A percentile compares a stretch with the other conserved stretches of the same genome.
phyloP scores from a whole-genome alignment of 208 protist genomes.

The Trypanosoma avium region DNA sequence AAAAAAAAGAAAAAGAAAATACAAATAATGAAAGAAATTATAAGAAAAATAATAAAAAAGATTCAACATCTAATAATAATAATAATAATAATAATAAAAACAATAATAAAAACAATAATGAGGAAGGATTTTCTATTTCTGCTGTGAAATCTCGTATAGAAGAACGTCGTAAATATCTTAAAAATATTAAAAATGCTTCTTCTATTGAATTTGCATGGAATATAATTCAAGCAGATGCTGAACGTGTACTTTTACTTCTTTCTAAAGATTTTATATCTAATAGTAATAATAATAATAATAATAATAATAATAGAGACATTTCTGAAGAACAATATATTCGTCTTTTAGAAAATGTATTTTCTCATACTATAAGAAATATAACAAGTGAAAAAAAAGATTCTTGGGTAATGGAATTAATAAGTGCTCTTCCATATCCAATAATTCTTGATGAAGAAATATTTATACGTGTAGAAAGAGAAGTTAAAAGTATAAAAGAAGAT shows the following conservation, averaged over 20 bases:
- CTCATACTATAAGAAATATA: conserved; percentile 26
- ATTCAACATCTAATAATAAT: too few relatives aligned
- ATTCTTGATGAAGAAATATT: conserved; percentile 18
- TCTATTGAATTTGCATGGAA: conserved; percentile 9
- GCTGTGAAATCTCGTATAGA: conserved; percentile 14
- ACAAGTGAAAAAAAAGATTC: neutral
- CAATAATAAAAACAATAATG: conserved; percentile 4
- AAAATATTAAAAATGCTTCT: conserved; percentile 12
- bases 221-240: neutral
- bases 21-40: too few relatives aligned
- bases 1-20: neutral
- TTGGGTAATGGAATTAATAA: conserved; percentile 8
- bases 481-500: conserved; percentile 10
- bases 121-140: neutral
- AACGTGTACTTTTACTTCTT: neutral
- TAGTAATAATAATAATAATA: neutral
- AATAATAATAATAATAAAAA: too few relatives aligned
- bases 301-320: too few relatives aligned
- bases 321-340: conserved; percentile 24
- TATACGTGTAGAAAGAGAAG: conserved; percentile 6
- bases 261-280: neutral
- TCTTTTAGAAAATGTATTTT: conserved; percentile 14
- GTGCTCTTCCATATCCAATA: conserved; percentile 20
- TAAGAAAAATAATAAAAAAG: too few relatives aligned
- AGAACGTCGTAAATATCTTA: conserved; percentile 7